Conservation (phyloP, 1,139 yeast species). For the Lodderomyces parapsilosis region DNA sequence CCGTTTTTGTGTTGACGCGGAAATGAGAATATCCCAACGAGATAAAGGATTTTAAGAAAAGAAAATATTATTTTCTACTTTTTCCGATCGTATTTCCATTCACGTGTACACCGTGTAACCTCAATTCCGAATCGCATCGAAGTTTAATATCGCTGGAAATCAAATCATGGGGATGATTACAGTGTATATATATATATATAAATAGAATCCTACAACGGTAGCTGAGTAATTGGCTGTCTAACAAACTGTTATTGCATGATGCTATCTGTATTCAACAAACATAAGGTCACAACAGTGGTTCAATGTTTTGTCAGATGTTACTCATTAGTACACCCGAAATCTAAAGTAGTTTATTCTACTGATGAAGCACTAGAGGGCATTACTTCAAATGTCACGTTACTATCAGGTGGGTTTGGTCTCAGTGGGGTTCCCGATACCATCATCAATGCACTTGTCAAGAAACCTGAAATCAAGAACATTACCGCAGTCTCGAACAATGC, state of each 20-base stretch:
- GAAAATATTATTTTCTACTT: not conserved
- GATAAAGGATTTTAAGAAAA: not conserved
- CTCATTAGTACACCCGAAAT: slow-evolving; percentile 7
- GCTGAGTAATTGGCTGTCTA: not conserved
- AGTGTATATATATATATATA: not conserved
- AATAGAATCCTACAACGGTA: not conserved
- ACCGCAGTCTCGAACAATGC: slow-evolving; percentile 53
- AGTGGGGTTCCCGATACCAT: slow-evolving; percentile 50
- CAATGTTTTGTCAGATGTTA: not conserved
- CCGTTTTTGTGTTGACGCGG: not conserved
- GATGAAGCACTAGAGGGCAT: slow-evolving; percentile 33
- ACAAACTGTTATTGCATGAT: not conserved
- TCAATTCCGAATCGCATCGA: not conserved
- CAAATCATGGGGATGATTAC: too few species aligned
- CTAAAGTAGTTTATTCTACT: slow-evolving; percentile 22
- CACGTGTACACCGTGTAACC: not conserved
- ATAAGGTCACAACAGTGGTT: not conserved
- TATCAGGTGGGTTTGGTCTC: slow-evolving; percentile 51
- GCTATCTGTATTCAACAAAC: not conserved
- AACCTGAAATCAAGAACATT: slow-evolving; percentile 30
- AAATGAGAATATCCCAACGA: not conserved
- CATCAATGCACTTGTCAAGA: slow-evolving; percentile 34
- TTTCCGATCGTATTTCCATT: slow-evolving; percentile 1
- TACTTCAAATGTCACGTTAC: slow-evolving; percentile 29
- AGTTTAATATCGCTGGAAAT: too few species aligned